These are phyloP conservation scores for Tubosaeta sp. DNA, from an alignment of 768 basidiomycete genomes.

Conservation along the genomic window DNA sequence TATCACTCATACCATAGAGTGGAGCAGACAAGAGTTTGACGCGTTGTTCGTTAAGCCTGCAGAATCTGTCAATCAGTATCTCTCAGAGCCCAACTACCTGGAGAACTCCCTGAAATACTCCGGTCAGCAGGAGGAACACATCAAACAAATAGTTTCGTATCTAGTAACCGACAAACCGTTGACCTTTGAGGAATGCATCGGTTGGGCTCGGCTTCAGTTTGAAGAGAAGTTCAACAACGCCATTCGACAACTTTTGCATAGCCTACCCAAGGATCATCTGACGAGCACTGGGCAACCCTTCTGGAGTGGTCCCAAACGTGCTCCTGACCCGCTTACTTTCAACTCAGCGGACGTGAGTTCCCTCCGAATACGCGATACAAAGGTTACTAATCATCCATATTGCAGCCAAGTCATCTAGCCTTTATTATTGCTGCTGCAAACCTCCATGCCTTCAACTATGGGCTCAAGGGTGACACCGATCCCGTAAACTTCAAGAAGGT, in stretches of 20 bases:
- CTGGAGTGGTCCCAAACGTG: slow-evolving; percentile 99
- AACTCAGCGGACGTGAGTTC: slow-evolving; percentile 77
- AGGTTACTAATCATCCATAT: slow-evolving; percentile 9
- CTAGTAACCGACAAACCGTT: slow-evolving; percentile 90
- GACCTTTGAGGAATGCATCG: slow-evolving; percentile 95
- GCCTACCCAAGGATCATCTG: slow-evolving; percentile 89
- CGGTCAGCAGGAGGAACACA: slow-evolving; percentile 86
- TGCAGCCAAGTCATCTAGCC: slow-evolving; percentile 75
- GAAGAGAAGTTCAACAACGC: slow-evolving; percentile 92
- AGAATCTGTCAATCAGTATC: slow-evolving; percentile 92
- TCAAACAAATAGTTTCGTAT: slow-evolving; percentile 83
- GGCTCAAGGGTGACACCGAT: slow-evolving; percentile 86
- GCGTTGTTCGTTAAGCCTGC: slow-evolving; percentile 90
- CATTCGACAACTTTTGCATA: slow-evolving; percentile 89
- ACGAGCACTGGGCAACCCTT: slow-evolving; percentile 94
- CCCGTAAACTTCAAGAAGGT: slow-evolving; percentile 76
- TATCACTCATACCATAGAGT: slow-evolving; percentile 98
- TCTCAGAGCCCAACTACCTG: slow-evolving; percentile 93
- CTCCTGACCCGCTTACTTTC: slow-evolving; percentile 87
- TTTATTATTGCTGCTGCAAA: slow-evolving; percentile 94
- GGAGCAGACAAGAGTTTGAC: slow-evolving; percentile 93
- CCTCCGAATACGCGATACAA: background rate
- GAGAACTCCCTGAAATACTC: slow-evolving; percentile 88
- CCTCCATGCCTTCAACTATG: slow-evolving; percentile 97
- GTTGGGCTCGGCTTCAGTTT: slow-evolving; percentile 95